These are phyloP conservation scores for Turritis glabra DNA, from an alignment of 345 rosid genomes.

Conservation along the genomic window DNA sequence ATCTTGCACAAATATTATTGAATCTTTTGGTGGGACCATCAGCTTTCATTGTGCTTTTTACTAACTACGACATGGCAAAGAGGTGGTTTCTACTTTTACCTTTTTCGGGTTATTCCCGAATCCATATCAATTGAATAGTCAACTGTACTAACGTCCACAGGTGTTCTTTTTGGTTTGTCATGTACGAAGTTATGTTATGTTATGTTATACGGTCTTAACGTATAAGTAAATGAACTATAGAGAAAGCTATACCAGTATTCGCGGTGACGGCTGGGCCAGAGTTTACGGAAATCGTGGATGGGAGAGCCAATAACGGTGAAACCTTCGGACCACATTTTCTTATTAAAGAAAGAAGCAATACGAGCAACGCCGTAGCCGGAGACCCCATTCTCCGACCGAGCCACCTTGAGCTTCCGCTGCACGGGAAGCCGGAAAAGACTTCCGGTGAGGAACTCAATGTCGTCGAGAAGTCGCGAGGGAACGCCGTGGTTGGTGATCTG, in stretches of 20 bases:
- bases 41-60: conserved; percentile 47
- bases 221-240: background rate
- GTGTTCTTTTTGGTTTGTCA: conserved; percentile 3
- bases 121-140: background rate
- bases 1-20: background rate
- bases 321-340: conserved; percentile 98
- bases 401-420: conserved; percentile 67
- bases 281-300: conserved; percentile 63
- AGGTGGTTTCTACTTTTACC: conserved; percentile 20
- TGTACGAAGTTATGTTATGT: background rate
- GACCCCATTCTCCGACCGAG: conserved; percentile 64
- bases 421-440: conserved; percentile 63
- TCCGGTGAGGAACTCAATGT: conserved; percentile 46
- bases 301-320: conserved; percentile 87
- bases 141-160: conserved; percentile 29
- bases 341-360: conserved; percentile 72
- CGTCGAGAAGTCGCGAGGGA: conserved; percentile 48
- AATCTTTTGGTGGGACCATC: conserved; percentile 52
- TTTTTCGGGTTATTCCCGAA: conserved; percentile 10
- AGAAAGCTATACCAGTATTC: conserved; percentile 57
- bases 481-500: conserved; percentile 79
- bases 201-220: background rate
- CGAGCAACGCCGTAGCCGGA: conserved; percentile 86
- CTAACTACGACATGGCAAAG: conserved; percentile 36
- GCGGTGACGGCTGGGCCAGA: conserved; percentile 75